Percentiles rank a stretch among this genome's conserved stretches.
Conservation (phyloP, 1,284 basidiomycete species). For the Fomitopsis betulina region DNA sequence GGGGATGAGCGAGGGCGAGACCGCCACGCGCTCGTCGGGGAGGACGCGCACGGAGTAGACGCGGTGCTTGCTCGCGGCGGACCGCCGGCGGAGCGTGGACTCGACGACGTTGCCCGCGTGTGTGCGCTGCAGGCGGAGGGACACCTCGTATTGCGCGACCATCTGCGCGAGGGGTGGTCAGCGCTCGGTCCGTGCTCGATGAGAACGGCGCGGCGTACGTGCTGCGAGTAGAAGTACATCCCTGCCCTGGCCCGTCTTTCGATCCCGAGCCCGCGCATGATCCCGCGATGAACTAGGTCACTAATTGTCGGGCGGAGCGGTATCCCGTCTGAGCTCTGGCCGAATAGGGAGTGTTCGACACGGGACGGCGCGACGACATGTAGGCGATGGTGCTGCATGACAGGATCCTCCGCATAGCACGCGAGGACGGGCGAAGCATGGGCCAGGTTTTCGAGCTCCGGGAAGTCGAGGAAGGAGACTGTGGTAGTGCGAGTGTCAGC, state of each 20-base stretch:
- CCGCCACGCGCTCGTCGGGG: constrained; percentile 41
- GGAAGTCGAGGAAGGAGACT: constrained; percentile 70
- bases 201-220: constrained; percentile 34
- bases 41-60: constrained; percentile 44
- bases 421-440: constrained; percentile 42
- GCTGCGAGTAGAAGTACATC: constrained; percentile 55
- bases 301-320: constrained; percentile 56
- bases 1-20: constrained; percentile 53
- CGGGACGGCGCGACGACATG: constrained; percentile 61
- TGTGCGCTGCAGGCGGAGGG: constrained; percentile 42
- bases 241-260: constrained; percentile 62
- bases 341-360: constrained; percentile 60
- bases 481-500: neutral
- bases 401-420: constrained; percentile 50
- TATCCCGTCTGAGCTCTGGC: constrained; percentile 44
- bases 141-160: constrained; percentile 54
- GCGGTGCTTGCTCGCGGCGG: constrained; percentile 27
- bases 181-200: neutral
- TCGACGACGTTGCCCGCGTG: constrained; percentile 45
- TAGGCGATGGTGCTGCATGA: constrained; percentile 55
- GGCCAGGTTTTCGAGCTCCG: constrained; percentile 54
- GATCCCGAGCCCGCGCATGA: constrained; percentile 61
- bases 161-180: constrained; percentile 33
- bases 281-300: constrained; percentile 62
- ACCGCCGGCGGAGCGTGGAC: constrained; percentile 39